phyloP scores from a whole-genome alignment of 805 yeast species.

The Clavispora fructus region DNA sequence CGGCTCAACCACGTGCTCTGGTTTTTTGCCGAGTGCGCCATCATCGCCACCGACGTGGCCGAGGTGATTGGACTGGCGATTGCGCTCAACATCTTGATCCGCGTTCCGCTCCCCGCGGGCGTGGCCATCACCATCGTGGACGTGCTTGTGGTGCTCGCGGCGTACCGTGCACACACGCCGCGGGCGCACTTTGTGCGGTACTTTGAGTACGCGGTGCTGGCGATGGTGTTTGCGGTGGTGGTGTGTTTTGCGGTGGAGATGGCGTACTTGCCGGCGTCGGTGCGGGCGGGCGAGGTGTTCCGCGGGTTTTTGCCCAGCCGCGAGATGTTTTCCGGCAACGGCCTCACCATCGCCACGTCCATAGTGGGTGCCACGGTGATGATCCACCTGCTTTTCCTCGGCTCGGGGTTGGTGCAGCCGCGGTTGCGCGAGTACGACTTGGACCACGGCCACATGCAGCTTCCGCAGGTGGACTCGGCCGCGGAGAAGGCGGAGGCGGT shows the following conservation, averaged over 20 bases:
- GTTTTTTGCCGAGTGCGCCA: constrained; percentile 44
- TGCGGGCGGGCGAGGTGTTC: constrained; percentile 27
- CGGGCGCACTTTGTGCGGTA: constrained; percentile 27
- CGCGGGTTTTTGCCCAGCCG: constrained; percentile 42
- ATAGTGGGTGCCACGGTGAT: constrained; percentile 48
- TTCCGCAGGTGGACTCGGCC: constrained; percentile 3
- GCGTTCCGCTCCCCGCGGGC: constrained; percentile 46
- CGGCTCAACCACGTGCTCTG: constrained; percentile 36
- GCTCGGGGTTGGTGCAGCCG: constrained; percentile 46
- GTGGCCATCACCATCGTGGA: constrained; percentile 41
- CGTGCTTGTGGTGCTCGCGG: constrained; percentile 42
- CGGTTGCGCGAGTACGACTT: constrained; percentile 43
- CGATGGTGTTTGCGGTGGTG: constrained; percentile 38
- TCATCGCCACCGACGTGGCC: constrained; percentile 49
- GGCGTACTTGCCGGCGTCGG: constrained; percentile 27
- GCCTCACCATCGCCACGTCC: constrained; percentile 44
- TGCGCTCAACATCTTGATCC: constrained; percentile 42
- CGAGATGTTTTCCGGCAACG: constrained; percentile 37
- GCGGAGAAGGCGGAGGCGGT: constrained; percentile 12
- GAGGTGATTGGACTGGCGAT: constrained; percentile 51
- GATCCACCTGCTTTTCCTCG: constrained; percentile 47
- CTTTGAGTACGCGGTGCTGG: constrained; percentile 41
- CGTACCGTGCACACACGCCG: constrained; percentile 40
- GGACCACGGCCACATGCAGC: constrained; percentile 26
- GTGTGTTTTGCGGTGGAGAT: constrained; percentile 44